Evolutionary conservation across 768 basidiomycete species (phyloP), one percentile per base, ranked within the genome.

Genomic region (Rhodocollybia butyracea): DNA sequence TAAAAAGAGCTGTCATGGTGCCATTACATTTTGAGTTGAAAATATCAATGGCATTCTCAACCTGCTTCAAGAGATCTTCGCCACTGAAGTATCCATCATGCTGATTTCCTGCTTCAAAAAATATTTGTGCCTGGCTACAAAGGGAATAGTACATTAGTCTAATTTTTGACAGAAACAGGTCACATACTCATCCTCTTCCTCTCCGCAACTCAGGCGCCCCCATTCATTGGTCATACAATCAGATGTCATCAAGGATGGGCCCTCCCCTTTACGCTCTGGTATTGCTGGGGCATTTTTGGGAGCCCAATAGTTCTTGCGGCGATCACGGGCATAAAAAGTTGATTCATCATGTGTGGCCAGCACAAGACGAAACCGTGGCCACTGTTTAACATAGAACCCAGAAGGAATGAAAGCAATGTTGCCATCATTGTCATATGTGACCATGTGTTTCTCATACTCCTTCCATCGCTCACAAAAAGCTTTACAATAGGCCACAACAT

Each of bases 401-500:
- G 36, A 40, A 3, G 60, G 58, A 46, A 5, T n/a, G n/a, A n/a
- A 7, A 5, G 41, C 24, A 24, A 57, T 34, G 17, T 66, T 61
- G 26, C 65, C 68, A 47, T 71, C 58, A 42, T 69, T 69, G 51
- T 67, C 59, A 46, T 62, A 65, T 7, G 48, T 64, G 17, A 59
- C 6, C 47, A 69, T 66, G 17, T 57, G 10, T 34, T 57, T 57
- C 21, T 66, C 61, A 54, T 70, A 69, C 11, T 64, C 59, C 21
- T 61, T 43, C 63, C 63, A 69, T 5, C 58, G 56, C 27, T 58
- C 22, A 7, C 67, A 39, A 46, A 70, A 70, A 6, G 57, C 53
- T 8, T 70, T 57, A 2, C 61, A 59, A 48, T 76, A 76, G 8
- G 57, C 48, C 0, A 73, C 67, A 17, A 76, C 70, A 66, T 77